Evolutionary conservation across 106 monocot genomes (phyloP).

Genomic region (Hemerocallis citrina): DNA sequence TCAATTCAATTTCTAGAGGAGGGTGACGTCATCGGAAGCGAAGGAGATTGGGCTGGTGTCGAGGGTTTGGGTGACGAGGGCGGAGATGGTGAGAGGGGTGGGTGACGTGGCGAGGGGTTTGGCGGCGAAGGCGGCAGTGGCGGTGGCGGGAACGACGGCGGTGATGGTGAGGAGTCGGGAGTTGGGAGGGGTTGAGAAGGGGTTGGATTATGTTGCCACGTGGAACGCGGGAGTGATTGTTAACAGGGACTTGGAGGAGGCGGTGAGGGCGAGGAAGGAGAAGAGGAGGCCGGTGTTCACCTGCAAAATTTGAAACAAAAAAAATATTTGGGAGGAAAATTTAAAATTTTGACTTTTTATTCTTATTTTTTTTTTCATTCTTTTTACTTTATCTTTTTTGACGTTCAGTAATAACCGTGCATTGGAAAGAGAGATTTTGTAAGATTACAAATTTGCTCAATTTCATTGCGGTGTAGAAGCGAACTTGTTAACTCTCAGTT

Average conservation of each 20-base stretch:
- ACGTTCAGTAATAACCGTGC: too few species aligned
- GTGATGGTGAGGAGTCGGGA: conserved; percentile 68
- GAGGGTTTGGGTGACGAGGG: conserved; percentile 30
- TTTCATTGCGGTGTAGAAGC: too few species aligned
- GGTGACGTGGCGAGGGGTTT: conserved; percentile 60
- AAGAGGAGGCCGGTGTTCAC: conserved; percentile 70
- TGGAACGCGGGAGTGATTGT: conserved; percentile 83
- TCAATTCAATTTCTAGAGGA: too few species aligned
- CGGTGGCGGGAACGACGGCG: conserved; percentile 88
- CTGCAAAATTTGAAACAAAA: conserved; percentile 65
- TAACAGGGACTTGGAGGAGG: conserved; percentile 69
- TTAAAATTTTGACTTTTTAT: too few species aligned
- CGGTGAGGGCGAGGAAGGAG: conserved; percentile 41
- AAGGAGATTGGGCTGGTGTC: conserved; percentile 80
- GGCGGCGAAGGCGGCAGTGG: conserved; percentile 66
- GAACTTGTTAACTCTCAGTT: too few species aligned
- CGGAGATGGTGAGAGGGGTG: conserved; percentile 42
- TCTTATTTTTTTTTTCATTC: too few species aligned
- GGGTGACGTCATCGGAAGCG: conserved; percentile 55
- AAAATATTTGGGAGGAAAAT: too few species aligned
- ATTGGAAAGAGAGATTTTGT: too few species aligned
- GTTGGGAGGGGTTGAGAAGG: conserved; percentile 59
- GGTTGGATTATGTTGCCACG: conserved; percentile 79
- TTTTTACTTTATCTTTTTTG: too few species aligned
- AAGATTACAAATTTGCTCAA: too few species aligned